These are phyloP conservation scores for Phylloporus rhodoxanthus DNA, from an alignment of 768 basidiomycete species.

Conservation along the genomic window DNA sequence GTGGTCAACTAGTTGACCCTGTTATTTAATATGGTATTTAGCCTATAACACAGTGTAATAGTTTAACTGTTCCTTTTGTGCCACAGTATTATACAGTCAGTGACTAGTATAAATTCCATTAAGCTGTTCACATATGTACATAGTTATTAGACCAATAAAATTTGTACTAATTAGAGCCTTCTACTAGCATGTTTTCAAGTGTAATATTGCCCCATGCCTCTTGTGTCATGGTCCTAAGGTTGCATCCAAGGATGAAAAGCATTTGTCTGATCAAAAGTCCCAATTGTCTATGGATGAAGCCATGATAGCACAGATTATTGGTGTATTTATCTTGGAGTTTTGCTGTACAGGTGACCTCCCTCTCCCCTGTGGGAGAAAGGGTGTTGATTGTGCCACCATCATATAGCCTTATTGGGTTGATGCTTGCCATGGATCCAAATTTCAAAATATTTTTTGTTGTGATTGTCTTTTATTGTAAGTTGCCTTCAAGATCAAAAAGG, in stretches of 20 bases:
- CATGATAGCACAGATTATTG: slow-evolving; percentile 67
- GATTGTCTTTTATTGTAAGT: slow-evolving; percentile 85
- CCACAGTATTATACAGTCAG: too few relatives aligned
- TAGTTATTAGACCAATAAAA: too few relatives aligned
- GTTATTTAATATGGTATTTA: too few relatives aligned
- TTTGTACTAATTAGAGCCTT: too few relatives aligned
- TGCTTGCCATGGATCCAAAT: slow-evolving; percentile 77
- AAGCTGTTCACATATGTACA: too few relatives aligned
- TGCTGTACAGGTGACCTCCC: slow-evolving; percentile 61
- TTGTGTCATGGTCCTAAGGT: slow-evolving; percentile 69
- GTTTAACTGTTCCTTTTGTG: too few relatives aligned
- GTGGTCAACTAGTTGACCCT: too few relatives aligned
- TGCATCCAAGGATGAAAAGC: slow-evolving; percentile 6
- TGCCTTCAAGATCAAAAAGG: background rate
- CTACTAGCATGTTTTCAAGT: too few relatives aligned
- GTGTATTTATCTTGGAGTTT: slow-evolving; percentile 85
- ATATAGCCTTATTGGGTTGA: slow-evolving; percentile 76
- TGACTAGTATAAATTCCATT: too few relatives aligned
- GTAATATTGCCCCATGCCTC: too few relatives aligned
- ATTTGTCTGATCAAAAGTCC: slow-evolving; percentile 26
- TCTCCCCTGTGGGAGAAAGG: background rate
- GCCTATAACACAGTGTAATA: too few relatives aligned
- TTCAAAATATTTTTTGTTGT: slow-evolving; percentile 90
- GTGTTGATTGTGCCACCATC: background rate
- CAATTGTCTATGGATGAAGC: slow-evolving; percentile 33